These are phyloP conservation scores for Aureobasidium sp. DNA, from an alignment of 2,329 filamentous ascomycete genomes.

Conservation along the genomic window DNA sequence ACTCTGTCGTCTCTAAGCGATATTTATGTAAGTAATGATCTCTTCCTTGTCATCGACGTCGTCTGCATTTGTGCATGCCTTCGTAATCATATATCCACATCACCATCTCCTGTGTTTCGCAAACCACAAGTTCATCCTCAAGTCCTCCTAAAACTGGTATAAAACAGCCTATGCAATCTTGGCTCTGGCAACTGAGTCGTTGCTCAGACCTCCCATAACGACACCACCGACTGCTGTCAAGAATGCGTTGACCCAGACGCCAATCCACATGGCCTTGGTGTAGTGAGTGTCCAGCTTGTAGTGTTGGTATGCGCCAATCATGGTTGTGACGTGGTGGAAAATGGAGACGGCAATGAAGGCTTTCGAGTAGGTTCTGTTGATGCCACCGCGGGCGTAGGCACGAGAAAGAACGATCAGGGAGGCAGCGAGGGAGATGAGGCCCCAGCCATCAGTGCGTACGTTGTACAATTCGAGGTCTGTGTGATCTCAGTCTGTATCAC, in stretches of 20 bases:
- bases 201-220: neutral
- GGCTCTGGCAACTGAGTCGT: neutral
- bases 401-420: slow-evolving; percentile 28
- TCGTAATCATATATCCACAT: neutral
- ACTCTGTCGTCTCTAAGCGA: neutral
- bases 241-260: slow-evolving; percentile 13
- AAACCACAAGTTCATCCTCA: neutral
- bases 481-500: neutral
- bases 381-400: slow-evolving; percentile 25
- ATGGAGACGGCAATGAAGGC: slow-evolving; percentile 28
- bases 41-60: neutral
- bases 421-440: slow-evolving; percentile 27
- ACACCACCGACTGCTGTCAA: slow-evolving; percentile 1
- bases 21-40: neutral
- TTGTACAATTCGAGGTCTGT: slow-evolving; percentile 33
- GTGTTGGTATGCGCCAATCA: slow-evolving; percentile 28
- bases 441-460: slow-evolving; percentile 30
- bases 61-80: neutral
- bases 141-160: neutral
- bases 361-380: slow-evolving; percentile 28
- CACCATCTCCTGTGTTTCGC: neutral
- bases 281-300: slow-evolving; percentile 27
- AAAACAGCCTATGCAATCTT: neutral
- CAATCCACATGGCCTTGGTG: slow-evolving; percentile 20
- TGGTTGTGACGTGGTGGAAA: slow-evolving; percentile 30